phyloP scores from a whole-genome alignment of 495 filamentous ascomycete genomes.

The Cercophora sp. region DNA sequence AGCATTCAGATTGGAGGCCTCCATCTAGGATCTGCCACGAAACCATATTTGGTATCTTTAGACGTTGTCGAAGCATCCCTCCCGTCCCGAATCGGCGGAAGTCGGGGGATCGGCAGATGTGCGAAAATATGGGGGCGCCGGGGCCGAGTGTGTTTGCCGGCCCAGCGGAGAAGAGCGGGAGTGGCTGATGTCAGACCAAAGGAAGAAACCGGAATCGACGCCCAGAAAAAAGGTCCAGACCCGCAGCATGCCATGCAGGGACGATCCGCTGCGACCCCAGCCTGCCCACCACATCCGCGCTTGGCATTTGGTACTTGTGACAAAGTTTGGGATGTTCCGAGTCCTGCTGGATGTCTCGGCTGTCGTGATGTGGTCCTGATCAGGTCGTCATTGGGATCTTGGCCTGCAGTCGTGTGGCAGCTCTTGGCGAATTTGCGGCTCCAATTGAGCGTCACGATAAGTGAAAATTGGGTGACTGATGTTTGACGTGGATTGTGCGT shows the following conservation, averaged over 20 bases:
- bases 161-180: slow-evolving; percentile 12
- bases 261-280: slow-evolving; percentile 10
- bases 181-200: slow-evolving; percentile 19
- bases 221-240: slow-evolving; percentile 1
- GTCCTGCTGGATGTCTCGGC: no score
- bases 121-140: slow-evolving; percentile 11
- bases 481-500: not conserved
- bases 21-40: not conserved
- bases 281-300: slow-evolving; percentile 4
- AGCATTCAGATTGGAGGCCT: not conserved
- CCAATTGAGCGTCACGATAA: slow-evolving; percentile 8
- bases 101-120: slow-evolving; percentile 25
- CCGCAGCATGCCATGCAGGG: slow-evolving; percentile 9
- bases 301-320: not conserved
- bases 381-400: no score
- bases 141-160: slow-evolving; percentile 11
- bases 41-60: not conserved
- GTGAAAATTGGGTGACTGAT: no score
- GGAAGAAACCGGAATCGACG: slow-evolving; percentile 21
- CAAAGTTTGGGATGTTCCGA: not conserved
- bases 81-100: slow-evolving; percentile 19
- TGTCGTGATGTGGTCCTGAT: no score
- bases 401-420: slow-evolving; percentile 6
- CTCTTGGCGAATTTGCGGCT: slow-evolving; percentile 8
- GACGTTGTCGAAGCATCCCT: not conserved